Evolutionary conservation across 2,329 filamentous ascomycete genomes (phyloP), one percentile per base, ranked within the genome.

Genomic region (Arthroderma sp.): DNA sequence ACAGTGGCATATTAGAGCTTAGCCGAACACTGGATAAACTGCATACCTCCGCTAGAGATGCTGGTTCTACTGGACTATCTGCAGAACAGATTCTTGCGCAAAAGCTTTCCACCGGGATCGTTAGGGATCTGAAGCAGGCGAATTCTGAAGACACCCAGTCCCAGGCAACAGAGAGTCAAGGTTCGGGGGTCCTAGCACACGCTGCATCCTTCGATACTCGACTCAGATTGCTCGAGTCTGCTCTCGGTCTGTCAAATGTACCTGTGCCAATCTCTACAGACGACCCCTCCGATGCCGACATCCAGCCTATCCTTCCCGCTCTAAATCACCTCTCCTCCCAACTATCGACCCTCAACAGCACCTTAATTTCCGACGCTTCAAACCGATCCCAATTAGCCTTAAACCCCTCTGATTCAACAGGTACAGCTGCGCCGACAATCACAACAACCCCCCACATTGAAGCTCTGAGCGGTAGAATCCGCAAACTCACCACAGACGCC

Each of bases 171-270:
- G 15, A 22, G 15, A 22, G 15, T 22, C 15, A 22, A 22, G 38
- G 52, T 37, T 30, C 80, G 69, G 38, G 73, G 64, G 41, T 84
- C 28, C 71, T 95, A 32, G 78, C 80, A 31, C 84, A 87, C 61
- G 82, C 85, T 5, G 85, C 88, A 27, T 83, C 91, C 50, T 95
- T 98, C 56, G 89, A 96, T 59, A 74, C 77, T 29, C 78, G 91
- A 4, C 75, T 98, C 15, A 69, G 81, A 2, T 69, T 83, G 29
- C 70, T 98, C 40, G 91, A 98, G 67, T 79, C 79, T 52, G 76
- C 80, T 1, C 74, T 98, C 29, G 91, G 91, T 6, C 74, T 94
- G 40, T 82, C 79, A 36, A 79, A 80, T 22, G 77, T 80, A 0
- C 74, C 78, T 7, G 70, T 83, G 51, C 74, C 81, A 1, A 61